Evolutionary conservation across 164 flowering plant genomes (phyloP), one percentile per base, ranked within the genome.

Genomic region (Magnolia sinica): DNA sequence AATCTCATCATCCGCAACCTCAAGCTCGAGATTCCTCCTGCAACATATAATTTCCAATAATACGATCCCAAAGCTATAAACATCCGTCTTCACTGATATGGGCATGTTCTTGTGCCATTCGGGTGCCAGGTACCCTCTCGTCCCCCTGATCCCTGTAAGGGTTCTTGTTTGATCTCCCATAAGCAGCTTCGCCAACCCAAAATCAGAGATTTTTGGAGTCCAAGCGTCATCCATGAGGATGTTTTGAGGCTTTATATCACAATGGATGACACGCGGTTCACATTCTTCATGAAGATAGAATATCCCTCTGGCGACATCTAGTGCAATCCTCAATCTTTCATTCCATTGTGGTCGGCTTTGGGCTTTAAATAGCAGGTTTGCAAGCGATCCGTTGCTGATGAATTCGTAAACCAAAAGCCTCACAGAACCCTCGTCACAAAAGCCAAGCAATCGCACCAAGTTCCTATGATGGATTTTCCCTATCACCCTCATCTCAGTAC

Each of bases 61-160:
- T 77, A 85, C 71, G 20, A 82, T 76, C n/a, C 87, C 87, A 64
- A 68, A 85, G 58, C 87, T 83, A 52, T 83, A 83, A 24, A 85
- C 81, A 64, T 85, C 86, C 20, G 68, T 81, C 76, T 85, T 85
- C 1, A 72, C 81, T 7, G 86, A 81, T 14, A 85, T 64, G 1
- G 82, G 82, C 51, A 65, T n/a, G 67, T 71, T 81, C 59, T 73
- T 69, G 8, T 61, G 73, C 77, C 77, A 81, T 23, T 80, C 82
- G 2, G 82, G 82, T 19, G 82, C 79, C 51, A 77, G 10, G 22
- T 80, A 76, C 52, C 79, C 82, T 45, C 67, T 20, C 2, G 83
- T 77, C 37, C 83, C 83, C 63, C 74, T 70, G 51, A 74, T 20
- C 4, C 75, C 63, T 0, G 80, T 74, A 0, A 19, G 10, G 37